Conservation (phyloP, 495 filamentous ascomycete genomes). For the Xylaria sp. region DNA sequence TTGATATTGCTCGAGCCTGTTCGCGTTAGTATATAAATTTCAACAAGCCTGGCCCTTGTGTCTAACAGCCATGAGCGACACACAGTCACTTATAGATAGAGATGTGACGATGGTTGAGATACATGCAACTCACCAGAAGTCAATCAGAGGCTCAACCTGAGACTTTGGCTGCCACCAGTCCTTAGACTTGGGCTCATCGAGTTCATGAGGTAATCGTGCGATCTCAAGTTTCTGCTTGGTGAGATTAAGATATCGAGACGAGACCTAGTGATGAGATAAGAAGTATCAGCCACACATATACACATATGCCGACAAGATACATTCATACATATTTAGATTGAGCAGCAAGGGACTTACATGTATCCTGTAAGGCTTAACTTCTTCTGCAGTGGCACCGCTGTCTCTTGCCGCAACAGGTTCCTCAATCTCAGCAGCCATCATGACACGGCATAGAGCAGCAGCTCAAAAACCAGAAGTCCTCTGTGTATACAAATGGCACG, state of each 20-base stretch:
- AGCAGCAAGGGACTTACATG: conserved; percentile 47
- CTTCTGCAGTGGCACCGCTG: conserved; percentile 38
- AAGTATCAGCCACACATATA: conserved; percentile 23
- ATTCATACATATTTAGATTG: not conserved
- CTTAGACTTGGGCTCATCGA: conserved; percentile 45
- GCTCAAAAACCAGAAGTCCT: conserved; percentile 14
- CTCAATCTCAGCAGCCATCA: conserved; percentile 33
- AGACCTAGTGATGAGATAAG: conserved; percentile 44
- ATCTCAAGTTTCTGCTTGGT: conserved; percentile 63
- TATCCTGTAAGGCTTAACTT: conserved; percentile 57
- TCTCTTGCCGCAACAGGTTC: conserved; percentile 32
- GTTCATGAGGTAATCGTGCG: conserved; percentile 60
- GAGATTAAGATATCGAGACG: conserved; percentile 58
- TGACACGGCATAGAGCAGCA: conserved; percentile 29
- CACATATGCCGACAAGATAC: conserved; percentile 9
- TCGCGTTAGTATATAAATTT: conserved; percentile 20
- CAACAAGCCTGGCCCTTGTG: not conserved
- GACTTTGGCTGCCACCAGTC: conserved; percentile 58
- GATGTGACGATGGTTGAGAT: not conserved
- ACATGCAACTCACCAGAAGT: conserved; percentile 55
- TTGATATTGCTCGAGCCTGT: conserved; percentile 65
- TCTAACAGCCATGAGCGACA: not conserved
- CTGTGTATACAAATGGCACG: not conserved
- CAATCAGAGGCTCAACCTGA: conserved; percentile 57
- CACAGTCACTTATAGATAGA: conserved; percentile 8